phyloP scores from a whole-genome alignment of 495 filamentous ascomycete genomes.

The Neurospora sp. region DNA sequence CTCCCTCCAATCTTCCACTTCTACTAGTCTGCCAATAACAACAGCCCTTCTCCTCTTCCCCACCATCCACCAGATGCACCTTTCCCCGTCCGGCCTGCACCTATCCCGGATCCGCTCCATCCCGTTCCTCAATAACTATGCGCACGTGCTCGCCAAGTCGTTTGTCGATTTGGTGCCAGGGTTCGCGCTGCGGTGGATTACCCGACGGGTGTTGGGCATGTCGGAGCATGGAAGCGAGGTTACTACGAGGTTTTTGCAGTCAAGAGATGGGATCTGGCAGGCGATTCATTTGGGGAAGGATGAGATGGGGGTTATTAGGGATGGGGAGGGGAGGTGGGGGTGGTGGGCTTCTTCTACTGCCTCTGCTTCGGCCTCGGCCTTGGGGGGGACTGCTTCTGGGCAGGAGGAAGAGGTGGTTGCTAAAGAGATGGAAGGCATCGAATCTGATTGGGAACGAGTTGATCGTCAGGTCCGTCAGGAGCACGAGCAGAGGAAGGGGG shows the following conservation, averaged over 20 bases:
- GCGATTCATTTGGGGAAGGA: slow-evolving; percentile 51
- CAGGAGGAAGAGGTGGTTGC: background rate
- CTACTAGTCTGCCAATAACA: background rate
- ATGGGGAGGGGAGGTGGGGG: slow-evolving; percentile 69
- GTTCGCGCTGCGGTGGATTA: slow-evolving; percentile 28
- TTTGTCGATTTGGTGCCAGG: slow-evolving; percentile 40
- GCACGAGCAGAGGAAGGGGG: background rate
- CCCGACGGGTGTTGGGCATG: slow-evolving; percentile 42
- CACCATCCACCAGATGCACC: slow-evolving; percentile 64
- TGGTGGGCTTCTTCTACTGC: slow-evolving; percentile 45
- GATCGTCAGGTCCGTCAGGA: background rate
- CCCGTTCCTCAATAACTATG: slow-evolving; percentile 44
- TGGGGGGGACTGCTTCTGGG: too few relatives aligned
- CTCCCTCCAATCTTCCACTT: slow-evolving; percentile 1
- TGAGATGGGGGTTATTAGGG: slow-evolving; percentile 66
- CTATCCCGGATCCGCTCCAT: slow-evolving; percentile 42
- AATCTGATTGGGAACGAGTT: background rate
- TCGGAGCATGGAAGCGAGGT: slow-evolving; percentile 46
- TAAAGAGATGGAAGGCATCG: background rate
- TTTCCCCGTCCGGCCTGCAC: slow-evolving; percentile 51
- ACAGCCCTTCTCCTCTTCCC: slow-evolving; percentile 62
- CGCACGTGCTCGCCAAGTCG: slow-evolving; percentile 39
- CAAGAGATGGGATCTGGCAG: slow-evolving; percentile 55
- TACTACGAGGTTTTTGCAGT: slow-evolving; percentile 54
- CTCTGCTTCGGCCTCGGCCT: too few relatives aligned